Evolutionary conservation across 2,329 filamentous ascomycete genomes (phyloP).

Genomic region (Diaporthe sp.): DNA sequence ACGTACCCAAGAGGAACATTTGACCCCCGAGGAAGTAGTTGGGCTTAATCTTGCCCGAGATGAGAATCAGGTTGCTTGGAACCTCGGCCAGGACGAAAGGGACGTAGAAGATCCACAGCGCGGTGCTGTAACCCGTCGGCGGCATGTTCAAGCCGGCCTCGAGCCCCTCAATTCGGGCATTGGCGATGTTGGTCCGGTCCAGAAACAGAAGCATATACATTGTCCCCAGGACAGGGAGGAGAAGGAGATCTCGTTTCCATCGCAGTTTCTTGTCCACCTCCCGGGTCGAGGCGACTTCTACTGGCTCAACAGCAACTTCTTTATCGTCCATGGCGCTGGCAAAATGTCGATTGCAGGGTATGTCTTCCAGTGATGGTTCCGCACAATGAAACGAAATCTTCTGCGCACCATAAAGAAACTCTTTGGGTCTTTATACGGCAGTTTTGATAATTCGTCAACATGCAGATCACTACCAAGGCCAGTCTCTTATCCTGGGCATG

Average conservation of each 20-base stretch:
- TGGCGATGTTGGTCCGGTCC: constrained; percentile 51
- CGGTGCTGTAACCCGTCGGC: constrained; percentile 55
- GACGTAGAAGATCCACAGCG: constrained; percentile 58
- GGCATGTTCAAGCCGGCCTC: constrained; percentile 57
- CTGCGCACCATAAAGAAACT: background rate
- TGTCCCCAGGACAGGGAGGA: constrained; percentile 45
- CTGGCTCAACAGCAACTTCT: background rate
- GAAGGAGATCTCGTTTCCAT: constrained; percentile 47
- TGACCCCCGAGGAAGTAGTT: constrained; percentile 54
- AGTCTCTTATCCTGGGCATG: background rate
- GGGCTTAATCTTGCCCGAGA: constrained; percentile 52
- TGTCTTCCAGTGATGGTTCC: background rate
- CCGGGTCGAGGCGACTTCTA: background rate
- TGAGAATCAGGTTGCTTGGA: constrained; percentile 60
- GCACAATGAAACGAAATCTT: background rate
- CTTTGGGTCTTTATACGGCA: background rate
- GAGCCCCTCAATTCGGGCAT: constrained; percentile 58
- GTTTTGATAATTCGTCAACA: background rate
- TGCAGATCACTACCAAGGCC: background rate
- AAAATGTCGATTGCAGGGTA: background rate
- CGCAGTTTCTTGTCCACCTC: constrained; percentile 33
- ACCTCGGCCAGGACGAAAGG: constrained; percentile 60
- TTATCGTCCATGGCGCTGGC: background rate
- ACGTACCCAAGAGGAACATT: constrained; percentile 54
- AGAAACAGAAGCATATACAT: constrained; percentile 45